Percentiles rank a stretch among this genome's conserved stretches.
These are phyloP conservation scores for Pyrenophora seminiperda DNA, from an alignment of 2,329 filamentous ascomycete genomes.

Conservation along the genomic window DNA sequence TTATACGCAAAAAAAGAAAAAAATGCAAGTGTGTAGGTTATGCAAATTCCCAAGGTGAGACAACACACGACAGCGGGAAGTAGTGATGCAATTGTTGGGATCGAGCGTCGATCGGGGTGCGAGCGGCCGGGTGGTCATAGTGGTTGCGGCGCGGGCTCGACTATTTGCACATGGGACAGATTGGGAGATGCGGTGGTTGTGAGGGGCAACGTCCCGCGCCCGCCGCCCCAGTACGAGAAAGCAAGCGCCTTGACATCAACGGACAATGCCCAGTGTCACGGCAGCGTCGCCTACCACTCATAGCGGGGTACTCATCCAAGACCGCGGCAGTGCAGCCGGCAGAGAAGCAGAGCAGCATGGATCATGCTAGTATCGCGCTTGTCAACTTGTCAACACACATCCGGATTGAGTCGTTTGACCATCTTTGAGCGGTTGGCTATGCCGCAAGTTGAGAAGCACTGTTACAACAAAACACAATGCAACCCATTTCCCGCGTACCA, in stretches of 20 bases:
- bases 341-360: constrained; percentile 8
- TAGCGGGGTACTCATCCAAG: constrained; percentile 7
- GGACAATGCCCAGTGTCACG: no score
- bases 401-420: no score
- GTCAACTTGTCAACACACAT: neutral
- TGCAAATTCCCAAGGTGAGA: constrained; percentile 3
- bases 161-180: constrained; percentile 29
- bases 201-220: constrained; percentile 27
- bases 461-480: no score
- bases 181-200: constrained; percentile 13
- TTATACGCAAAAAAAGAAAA: neutral
- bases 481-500: no score
- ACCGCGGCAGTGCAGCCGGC: constrained; percentile 3
- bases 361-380: constrained; percentile 8
- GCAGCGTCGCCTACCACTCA: constrained; percentile 39
- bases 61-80: constrained; percentile 7
- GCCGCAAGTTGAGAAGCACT: no score
- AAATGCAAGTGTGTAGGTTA: neutral
- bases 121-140: constrained; percentile 29
- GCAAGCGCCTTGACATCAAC: neutral
- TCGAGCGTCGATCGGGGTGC: constrained; percentile 23
- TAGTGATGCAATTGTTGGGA: constrained; percentile 38
- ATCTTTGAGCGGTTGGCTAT: no score
- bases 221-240: constrained; percentile 27
- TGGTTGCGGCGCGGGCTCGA: constrained; percentile 11